A percentile compares a stretch with the other conserved stretches of the same genome.
Evolutionary conservation across 2,329 filamentous ascomycete species (phyloP).

Genomic region (Cladosporium velox): DNA sequence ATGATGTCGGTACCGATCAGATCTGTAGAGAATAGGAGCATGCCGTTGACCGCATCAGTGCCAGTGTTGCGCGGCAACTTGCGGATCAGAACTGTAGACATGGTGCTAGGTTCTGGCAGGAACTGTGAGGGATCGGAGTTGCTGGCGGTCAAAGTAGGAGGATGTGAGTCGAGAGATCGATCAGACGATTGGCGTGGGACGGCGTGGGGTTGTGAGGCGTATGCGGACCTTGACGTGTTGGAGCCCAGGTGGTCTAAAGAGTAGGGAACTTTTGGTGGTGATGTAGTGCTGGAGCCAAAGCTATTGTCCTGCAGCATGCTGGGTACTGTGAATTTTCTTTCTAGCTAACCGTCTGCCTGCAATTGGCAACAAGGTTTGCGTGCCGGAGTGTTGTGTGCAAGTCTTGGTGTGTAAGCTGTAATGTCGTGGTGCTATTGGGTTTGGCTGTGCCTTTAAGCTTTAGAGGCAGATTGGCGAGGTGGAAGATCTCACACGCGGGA

Average conservation of each 20-base stretch:
- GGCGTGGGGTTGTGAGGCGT: constrained; percentile 2
- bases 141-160: constrained; percentile 12
- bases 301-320: constrained; percentile 15
- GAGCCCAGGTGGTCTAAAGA: constrained; percentile 3
- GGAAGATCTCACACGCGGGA: not conserved
- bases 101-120: constrained; percentile 24
- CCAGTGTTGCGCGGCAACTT: constrained; percentile 61
- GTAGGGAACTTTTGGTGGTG: constrained; percentile 9
- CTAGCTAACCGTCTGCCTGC: not conserved
- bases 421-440: not conserved
- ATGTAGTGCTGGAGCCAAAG: constrained; percentile 13
- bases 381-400: not conserved
- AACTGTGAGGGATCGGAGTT: constrained; percentile 15
- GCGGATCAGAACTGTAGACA: constrained; percentile 56
- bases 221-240: not conserved
- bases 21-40: constrained; percentile 67
- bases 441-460: not conserved
- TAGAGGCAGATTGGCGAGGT: not conserved
- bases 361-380: not conserved
- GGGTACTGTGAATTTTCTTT: not conserved
- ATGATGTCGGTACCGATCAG: constrained; percentile 62
- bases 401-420: not conserved
- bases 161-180: constrained; percentile 16
- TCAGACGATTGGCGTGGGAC: constrained; percentile 1
- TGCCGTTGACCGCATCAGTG: constrained; percentile 60